phyloP scores from a whole-genome alignment of 202 grass and related monocot species.

The Panicum hallii region DNA sequence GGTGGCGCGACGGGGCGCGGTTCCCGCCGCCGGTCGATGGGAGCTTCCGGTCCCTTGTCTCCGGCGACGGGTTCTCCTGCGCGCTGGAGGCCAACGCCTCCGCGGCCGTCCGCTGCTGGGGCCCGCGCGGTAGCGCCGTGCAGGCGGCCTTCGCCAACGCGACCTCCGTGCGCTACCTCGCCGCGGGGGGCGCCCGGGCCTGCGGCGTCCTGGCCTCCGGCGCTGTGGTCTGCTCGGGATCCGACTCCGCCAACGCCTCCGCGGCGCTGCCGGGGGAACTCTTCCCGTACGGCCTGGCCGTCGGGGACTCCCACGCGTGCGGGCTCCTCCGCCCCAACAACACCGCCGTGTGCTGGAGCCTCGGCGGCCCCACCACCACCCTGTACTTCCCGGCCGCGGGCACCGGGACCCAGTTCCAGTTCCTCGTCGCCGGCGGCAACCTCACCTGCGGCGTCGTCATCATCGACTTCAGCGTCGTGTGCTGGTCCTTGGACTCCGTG shows the following conservation, averaged over 20 bases:
- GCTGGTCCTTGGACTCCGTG: conserved; percentile 42
- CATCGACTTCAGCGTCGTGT: conserved; percentile 50
- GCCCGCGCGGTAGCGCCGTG: conserved; percentile 37
- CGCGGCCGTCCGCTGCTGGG: conserved; percentile 76
- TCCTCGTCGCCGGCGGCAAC: conserved; percentile 76
- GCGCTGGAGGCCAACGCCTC: conserved; percentile 43
- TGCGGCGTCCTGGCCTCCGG: conserved; percentile 56
- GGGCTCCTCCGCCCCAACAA: conserved; percentile 49
- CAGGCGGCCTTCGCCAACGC: conserved; percentile 45
- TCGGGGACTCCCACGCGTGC: conserved; percentile 73
- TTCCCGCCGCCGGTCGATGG: neutral
- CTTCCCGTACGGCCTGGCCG: conserved; percentile 49
- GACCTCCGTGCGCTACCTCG: conserved; percentile 43
- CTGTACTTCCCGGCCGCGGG: conserved; percentile 24
- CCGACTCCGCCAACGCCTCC: neutral
- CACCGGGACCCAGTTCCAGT: conserved; percentile 53
- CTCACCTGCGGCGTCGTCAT: conserved; percentile 73
- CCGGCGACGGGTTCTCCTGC: conserved; percentile 74
- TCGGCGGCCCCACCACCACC: neutral
- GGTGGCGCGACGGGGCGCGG: conserved; percentile 46
- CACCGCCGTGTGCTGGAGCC: conserved; percentile 77
- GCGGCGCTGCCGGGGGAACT: conserved; percentile 26
- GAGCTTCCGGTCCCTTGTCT: conserved; percentile 59
- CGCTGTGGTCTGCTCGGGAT: conserved; percentile 53
- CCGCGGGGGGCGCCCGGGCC: conserved; percentile 52